phyloP scores from a whole-genome alignment of 768 basidiomycete genomes.

The Xerocomellus amylosporus region DNA sequence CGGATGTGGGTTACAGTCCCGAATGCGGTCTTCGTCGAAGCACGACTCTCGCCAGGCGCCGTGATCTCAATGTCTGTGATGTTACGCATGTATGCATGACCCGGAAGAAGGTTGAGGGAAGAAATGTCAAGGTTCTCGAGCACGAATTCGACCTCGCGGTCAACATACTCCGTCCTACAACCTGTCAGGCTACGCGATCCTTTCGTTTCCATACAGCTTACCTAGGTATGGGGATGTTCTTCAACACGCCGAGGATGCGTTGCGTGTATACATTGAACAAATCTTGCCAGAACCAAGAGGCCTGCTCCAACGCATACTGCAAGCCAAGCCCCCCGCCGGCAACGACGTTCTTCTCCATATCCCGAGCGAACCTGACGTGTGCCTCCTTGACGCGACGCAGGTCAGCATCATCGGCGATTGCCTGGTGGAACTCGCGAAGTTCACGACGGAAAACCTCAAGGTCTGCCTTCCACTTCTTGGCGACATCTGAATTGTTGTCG shows the following conservation, averaged over 20 bases:
- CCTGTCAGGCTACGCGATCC: neutral
- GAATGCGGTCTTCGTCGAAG: slow-evolving; percentile 44
- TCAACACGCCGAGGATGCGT: slow-evolving; percentile 47
- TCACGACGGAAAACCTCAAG: slow-evolving; percentile 47
- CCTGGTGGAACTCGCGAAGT: slow-evolving; percentile 42
- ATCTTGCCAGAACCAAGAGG: slow-evolving; percentile 79
- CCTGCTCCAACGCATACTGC: slow-evolving; percentile 55
- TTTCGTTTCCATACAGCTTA: slow-evolving; percentile 21
- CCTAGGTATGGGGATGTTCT: slow-evolving; percentile 71
- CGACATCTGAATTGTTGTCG: slow-evolving; percentile 41
- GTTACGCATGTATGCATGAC: slow-evolving; percentile 69
- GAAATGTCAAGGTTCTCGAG: slow-evolving; percentile 74
- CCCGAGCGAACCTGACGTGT: slow-evolving; percentile 46
- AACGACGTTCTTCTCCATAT: slow-evolving; percentile 45
- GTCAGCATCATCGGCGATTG: slow-evolving; percentile 49
- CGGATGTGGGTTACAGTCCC: slow-evolving; percentile 66
- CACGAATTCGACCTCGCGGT: slow-evolving; percentile 66
- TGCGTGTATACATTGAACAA: slow-evolving; percentile 79
- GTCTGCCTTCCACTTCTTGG: slow-evolving; percentile 51
- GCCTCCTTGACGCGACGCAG: slow-evolving; percentile 45
- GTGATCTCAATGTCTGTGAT: slow-evolving; percentile 62
- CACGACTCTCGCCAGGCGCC: slow-evolving; percentile 35
- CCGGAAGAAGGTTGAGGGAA: slow-evolving; percentile 62
- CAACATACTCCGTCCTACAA: slow-evolving; percentile 66
- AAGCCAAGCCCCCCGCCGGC: slow-evolving; percentile 40